Conservation (phyloP, 2,329 filamentous ascomycete genomes). For the Trichoderma semiorbis region DNA sequence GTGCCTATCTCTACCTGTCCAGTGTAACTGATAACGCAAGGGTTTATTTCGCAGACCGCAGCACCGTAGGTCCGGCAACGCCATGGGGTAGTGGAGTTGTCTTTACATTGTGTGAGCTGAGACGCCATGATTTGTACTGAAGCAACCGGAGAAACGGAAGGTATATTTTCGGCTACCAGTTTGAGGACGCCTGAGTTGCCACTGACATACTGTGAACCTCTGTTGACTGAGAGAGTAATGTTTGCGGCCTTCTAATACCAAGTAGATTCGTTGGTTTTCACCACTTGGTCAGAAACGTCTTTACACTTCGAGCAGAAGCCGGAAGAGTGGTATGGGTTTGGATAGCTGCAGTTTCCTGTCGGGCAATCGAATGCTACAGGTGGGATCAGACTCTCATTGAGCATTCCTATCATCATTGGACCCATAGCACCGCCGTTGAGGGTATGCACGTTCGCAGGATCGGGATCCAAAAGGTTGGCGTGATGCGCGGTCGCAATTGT, state of each 20-base stretch:
- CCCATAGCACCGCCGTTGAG: not conserved
- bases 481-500: not conserved
- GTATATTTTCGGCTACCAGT: not conserved
- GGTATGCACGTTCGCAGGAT: not conserved
- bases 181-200: not conserved
- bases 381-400: not conserved
- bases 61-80: not conserved
- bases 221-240: not conserved
- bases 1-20: not conserved
- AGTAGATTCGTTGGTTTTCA: not conserved
- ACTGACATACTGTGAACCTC: not conserved
- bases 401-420: not conserved
- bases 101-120: not conserved
- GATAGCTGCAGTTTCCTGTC: not conserved
- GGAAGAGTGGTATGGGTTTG: not conserved
- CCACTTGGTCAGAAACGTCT: not conserved
- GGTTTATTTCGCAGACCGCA: not conserved
- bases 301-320: not conserved
- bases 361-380: not conserved
- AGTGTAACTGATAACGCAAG: not conserved
- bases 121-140: not conserved
- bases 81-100: not conserved
- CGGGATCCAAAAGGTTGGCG: not conserved
- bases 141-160: not conserved
- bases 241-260: not conserved